phyloP scores from a whole-genome alignment of 345 rosid species.

The Bruguiera gymnorhiza region DNA sequence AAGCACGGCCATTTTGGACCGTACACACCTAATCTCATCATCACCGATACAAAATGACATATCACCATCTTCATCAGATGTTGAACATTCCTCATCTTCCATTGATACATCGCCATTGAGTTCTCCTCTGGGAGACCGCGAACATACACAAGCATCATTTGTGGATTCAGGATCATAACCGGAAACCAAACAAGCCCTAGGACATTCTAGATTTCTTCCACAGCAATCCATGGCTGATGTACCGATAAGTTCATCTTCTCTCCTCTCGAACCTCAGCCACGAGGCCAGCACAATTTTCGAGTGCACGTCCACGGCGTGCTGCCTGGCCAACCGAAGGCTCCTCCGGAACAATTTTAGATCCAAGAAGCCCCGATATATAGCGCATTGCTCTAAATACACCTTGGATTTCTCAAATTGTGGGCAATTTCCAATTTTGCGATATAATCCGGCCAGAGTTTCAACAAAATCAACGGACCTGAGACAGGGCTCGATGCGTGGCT shows the following conservation, averaged over 20 bases:
- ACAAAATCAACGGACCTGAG: constrained; percentile 64
- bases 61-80: constrained; percentile 5
- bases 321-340: constrained; percentile 66
- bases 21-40: constrained; percentile 1
- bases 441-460: constrained; percentile 61
- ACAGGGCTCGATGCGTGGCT: constrained; percentile 72
- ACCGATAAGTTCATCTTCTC: constrained; percentile 85
- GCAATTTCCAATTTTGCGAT: constrained; percentile 48
- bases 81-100: constrained; percentile 44
- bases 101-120: constrained; percentile 24
- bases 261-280: constrained; percentile 88
- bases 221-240: constrained; percentile 74
- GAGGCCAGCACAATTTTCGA: constrained; percentile 74
- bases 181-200: constrained; percentile 60
- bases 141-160: constrained; percentile 64
- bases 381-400: constrained; percentile 67
- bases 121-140: constrained; percentile 35
- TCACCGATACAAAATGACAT: background rate
- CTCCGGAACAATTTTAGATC: constrained; percentile 80
- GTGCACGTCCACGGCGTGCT: constrained; percentile 77
- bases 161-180: constrained; percentile 72
- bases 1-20: background rate
- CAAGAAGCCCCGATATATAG: constrained; percentile 52
- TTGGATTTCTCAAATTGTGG: constrained; percentile 55
- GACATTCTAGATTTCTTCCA: constrained; percentile 83